Conservation (phyloP, 2,329 filamentous ascomycete genomes). For the Niveomyces coronatus region DNA sequence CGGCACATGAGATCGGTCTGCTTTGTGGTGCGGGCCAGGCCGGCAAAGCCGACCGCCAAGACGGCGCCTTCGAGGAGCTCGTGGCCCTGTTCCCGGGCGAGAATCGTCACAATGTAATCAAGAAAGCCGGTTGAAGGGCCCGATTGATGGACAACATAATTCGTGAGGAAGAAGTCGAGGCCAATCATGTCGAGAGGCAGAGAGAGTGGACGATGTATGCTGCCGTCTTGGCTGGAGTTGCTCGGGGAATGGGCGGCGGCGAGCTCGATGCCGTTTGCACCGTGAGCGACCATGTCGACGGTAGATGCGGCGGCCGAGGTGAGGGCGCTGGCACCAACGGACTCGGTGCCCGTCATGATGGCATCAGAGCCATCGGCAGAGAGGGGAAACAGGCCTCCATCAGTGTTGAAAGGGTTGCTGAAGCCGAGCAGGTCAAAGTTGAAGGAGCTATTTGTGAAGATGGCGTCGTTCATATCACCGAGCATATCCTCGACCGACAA, state of each 20-base stretch:
- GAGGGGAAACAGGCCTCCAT: constrained; percentile 5
- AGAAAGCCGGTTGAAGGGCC: constrained; percentile 8
- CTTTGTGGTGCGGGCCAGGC: constrained; percentile 9
- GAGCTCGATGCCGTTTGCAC: constrained; percentile 1
- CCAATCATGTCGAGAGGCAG: constrained; percentile 9
- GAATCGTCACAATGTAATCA: constrained; percentile 7
- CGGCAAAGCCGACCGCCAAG: constrained; percentile 8
- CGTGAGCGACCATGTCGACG: constrained; percentile 3
- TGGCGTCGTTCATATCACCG: constrained; percentile 6
- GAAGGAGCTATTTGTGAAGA: constrained; percentile 7
- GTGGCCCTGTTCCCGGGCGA: constrained; percentile 8
- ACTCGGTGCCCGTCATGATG: constrained; percentile 7
- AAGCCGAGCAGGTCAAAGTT: constrained; percentile 9
- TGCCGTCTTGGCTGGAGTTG: constrained; percentile 5
- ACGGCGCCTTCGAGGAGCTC: constrained; percentile 8
- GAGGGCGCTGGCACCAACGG: background rate
- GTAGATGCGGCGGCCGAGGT: constrained; percentile 3
- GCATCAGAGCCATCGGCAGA: constrained; percentile 5
- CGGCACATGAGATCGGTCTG: constrained; percentile 9
- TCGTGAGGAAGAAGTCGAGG: constrained; percentile 8
- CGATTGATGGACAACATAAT: constrained; percentile 8
- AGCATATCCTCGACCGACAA: constrained; percentile 8
- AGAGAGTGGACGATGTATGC: constrained; percentile 4
- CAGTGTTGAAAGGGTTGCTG: constrained; percentile 8
- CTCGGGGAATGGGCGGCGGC: background rate